Conservation (phyloP, 129 eudicot genomes). For the Cynara cardunculus region DNA sequence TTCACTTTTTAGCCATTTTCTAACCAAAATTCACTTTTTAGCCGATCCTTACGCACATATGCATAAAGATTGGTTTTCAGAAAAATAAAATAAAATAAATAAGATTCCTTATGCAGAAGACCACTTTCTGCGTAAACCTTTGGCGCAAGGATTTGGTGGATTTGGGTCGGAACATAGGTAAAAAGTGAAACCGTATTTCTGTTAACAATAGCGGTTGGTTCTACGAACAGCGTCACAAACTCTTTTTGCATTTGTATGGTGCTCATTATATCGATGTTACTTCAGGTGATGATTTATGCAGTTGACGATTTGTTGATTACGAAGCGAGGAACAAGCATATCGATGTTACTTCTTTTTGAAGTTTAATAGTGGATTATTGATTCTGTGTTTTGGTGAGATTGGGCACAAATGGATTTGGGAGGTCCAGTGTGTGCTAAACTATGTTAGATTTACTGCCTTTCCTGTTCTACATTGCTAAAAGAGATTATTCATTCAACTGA, state of each 20-base stretch:
- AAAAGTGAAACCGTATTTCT: no score
- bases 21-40: no score
- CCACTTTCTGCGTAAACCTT: no score
- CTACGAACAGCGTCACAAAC: neutral
- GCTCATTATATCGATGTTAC: neutral
- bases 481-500: neutral
- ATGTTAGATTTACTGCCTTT: neutral
- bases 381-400: neutral
- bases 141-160: no score
- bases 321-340: slow-evolving; percentile 1
- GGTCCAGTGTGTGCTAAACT: neutral
- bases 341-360: neutral
- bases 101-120: no score
- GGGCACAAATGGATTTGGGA: neutral
- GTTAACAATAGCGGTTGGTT: neutral
- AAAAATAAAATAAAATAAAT: no score
- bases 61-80: no score
- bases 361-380: slow-evolving; percentile 6
- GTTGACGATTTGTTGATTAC: neutral
- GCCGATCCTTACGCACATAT: no score
- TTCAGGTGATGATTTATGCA: slow-evolving; percentile 10
- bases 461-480: neutral
- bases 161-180: no score
- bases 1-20: no score
- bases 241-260: neutral